Conservation (phyloP, 306 rosid genomes). For the Fragaria iinumae region DNA sequence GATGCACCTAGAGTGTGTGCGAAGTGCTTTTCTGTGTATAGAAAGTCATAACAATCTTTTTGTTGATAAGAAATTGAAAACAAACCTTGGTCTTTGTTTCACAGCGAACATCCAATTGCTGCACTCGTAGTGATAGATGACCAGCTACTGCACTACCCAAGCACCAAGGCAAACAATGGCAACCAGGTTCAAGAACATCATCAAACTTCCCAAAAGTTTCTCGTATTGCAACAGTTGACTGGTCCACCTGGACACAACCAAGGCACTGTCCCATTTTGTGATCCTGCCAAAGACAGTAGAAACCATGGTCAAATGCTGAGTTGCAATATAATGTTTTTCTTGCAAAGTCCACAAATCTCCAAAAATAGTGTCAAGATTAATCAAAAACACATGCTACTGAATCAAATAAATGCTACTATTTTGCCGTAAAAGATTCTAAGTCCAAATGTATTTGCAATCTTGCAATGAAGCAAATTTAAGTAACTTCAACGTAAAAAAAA, state of each 20-base stretch:
- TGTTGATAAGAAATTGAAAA: neutral
- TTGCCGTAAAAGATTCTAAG: neutral
- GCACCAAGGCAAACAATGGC: constrained; percentile 58
- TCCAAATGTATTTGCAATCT: neutral
- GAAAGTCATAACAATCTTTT: neutral
- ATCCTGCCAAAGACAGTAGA: constrained; percentile 7
- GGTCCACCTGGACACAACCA: constrained; percentile 57
- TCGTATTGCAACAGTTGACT: constrained; percentile 48
- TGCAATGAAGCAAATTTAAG: neutral
- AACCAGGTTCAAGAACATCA: constrained; percentile 52
- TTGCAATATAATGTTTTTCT: neutral
- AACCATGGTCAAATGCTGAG: neutral
- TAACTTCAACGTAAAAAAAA: neutral
- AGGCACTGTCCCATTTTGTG: constrained; percentile 48
- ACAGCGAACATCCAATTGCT: constrained; percentile 62
- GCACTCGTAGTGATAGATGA: constrained; percentile 50
- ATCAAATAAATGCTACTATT: neutral
- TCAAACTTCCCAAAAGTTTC: constrained; percentile 59
- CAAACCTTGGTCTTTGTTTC: constrained; percentile 59
- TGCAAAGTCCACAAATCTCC: neutral
- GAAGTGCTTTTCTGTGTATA: neutral
- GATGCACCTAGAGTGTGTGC: neutral
- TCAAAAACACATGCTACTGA: neutral
- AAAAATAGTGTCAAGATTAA: constrained; percentile 3
- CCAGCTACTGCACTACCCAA: constrained; percentile 47